A percentile compares a stretch with the other conserved stretches of the same genome.
Conservation (phyloP, 2,329 filamentous ascomycete genomes). For the Neofusicoccum cordaticola region DNA sequence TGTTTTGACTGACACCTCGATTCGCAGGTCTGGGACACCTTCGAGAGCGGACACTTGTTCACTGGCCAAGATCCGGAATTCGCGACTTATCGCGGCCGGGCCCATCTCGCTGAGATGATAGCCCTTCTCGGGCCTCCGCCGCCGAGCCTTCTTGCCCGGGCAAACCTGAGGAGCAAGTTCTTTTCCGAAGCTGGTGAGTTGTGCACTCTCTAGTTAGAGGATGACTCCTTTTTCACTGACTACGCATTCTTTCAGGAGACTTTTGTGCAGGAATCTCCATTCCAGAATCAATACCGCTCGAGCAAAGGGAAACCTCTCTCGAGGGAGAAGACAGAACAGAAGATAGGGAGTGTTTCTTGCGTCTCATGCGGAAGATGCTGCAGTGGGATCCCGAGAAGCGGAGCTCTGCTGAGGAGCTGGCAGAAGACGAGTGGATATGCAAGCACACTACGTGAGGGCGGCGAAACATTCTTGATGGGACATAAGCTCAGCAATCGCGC, state of each 20-base stretch:
- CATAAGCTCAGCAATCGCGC: not conserved
- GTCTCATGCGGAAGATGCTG: constrained; percentile 35
- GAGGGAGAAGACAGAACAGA: constrained; percentile 25
- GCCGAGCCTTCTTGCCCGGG: constrained; percentile 20
- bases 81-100: constrained; percentile 24
- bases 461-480: not conserved
- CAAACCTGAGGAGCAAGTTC: constrained; percentile 19
- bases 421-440: constrained; percentile 24
- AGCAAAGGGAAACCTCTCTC: constrained; percentile 23
- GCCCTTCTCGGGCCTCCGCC: constrained; percentile 24
- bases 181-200: constrained; percentile 22
- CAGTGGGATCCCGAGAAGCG: constrained; percentile 36
- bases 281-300: constrained; percentile 17
- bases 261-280: constrained; percentile 18
- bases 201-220: not conserved
- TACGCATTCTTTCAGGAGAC: not conserved
- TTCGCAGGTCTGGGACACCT: too few species aligned
- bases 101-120: constrained; percentile 31
- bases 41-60: too few species aligned
- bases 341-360: constrained; percentile 29
- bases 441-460: not conserved
- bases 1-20: too few species aligned
- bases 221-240: not conserved
- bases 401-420: constrained; percentile 23
- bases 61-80: not conserved